These are phyloP conservation scores for Biscogniauxia mediterranea DNA, from an alignment of 2,329 filamentous ascomycete species.

Conservation along the genomic window DNA sequence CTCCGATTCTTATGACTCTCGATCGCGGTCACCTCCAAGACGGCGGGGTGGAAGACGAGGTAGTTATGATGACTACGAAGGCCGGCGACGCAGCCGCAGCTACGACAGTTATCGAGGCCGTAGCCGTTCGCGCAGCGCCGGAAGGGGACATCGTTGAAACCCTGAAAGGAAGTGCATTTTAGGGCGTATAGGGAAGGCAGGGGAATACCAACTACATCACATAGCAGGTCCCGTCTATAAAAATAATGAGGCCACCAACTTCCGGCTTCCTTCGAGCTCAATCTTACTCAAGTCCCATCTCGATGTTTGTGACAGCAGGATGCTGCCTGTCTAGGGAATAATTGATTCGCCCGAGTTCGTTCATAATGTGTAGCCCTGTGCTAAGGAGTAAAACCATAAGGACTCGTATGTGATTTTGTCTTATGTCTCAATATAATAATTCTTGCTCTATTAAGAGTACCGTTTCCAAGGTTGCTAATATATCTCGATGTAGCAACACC, in stretches of 20 bases:
- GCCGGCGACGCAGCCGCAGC: slow-evolving; percentile 47
- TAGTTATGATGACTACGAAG: slow-evolving; percentile 34
- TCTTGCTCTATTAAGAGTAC: background rate
- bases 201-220: slow-evolving; percentile 3
- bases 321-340: too few relatives aligned
- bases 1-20: slow-evolving; percentile 30
- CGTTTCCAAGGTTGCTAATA: background rate
- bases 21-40: slow-evolving; percentile 36
- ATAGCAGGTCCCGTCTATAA: background rate
- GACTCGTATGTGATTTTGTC: background rate
- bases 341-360: too few relatives aligned
- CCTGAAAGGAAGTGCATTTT: background rate
- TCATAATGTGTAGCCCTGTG: background rate
- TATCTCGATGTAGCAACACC: background rate
- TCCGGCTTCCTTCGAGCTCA: too few relatives aligned
- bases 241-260: too few relatives aligned
- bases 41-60: slow-evolving; percentile 33
- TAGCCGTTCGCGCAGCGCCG: slow-evolving; percentile 40
- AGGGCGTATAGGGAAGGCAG: slow-evolving; percentile 6
- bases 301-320: too few relatives aligned
- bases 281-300: too few relatives aligned
- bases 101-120: slow-evolving; percentile 43
- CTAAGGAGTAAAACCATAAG: background rate
- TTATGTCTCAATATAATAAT: background rate
- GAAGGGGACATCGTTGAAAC: slow-evolving; percentile 35